Evolutionary conservation across 768 basidiomycete genomes (phyloP).

Genomic region (Suillus plorans): DNA sequence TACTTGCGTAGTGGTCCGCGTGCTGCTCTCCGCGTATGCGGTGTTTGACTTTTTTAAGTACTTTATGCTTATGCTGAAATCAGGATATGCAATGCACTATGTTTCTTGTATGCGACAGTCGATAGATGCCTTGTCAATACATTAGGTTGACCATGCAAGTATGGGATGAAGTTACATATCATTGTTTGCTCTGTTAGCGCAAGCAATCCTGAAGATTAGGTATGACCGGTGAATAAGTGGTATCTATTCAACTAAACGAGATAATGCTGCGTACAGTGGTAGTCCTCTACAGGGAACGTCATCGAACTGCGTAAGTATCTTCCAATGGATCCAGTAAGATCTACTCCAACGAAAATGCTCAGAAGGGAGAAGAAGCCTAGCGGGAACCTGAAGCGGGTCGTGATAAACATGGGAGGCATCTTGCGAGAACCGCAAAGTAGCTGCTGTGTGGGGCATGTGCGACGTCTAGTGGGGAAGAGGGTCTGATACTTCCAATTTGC

Average conservation of each 20-base stretch:
- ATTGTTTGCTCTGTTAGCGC: background rate
- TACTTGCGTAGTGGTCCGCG: background rate
- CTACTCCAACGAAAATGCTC: background rate
- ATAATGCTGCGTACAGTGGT: background rate
- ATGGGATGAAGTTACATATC: background rate
- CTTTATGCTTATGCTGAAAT: background rate
- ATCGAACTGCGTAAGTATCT: background rate
- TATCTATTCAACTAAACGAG: background rate
- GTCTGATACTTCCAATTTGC: background rate
- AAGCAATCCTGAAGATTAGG: background rate
- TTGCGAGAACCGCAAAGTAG: background rate
- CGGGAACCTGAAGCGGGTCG: background rate
- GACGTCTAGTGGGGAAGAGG: background rate
- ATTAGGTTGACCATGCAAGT: background rate
- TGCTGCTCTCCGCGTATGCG: background rate
- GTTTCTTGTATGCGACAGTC: background rate
- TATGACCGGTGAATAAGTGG: too few relatives aligned
- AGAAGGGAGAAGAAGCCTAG: background rate
- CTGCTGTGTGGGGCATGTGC: background rate
- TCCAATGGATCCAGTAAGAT: background rate
- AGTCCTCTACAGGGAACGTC: background rate
- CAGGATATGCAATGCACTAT: background rate
- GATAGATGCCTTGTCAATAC: background rate
- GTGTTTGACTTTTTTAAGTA: conserved; percentile 2
- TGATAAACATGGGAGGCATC: background rate